Evolutionary conservation across 768 basidiomycete species (phyloP).

Genomic region (Boletus reticulatus): DNA sequence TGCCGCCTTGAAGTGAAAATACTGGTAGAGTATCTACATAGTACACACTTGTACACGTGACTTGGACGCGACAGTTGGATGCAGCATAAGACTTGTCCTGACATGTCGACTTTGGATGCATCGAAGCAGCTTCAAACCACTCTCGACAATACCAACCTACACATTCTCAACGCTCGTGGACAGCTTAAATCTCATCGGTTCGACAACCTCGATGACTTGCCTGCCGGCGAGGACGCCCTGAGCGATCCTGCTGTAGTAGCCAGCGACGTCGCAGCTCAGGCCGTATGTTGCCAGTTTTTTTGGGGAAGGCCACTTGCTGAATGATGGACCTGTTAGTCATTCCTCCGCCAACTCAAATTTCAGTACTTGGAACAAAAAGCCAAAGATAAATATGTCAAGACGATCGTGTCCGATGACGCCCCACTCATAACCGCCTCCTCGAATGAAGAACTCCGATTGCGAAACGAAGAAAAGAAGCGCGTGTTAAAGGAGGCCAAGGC

Average conservation of each 20-base stretch:
- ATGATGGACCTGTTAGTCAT: constrained; percentile 44
- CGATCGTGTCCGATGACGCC: constrained; percentile 84
- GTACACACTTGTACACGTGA: neutral
- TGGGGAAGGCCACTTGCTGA: neutral
- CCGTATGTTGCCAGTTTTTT: constrained; percentile 40
- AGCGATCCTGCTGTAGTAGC: constrained; percentile 58
- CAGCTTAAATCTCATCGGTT: constrained; percentile 27
- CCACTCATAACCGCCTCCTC: constrained; percentile 78
- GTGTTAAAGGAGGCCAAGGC: constrained; percentile 63
- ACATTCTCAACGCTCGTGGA: constrained; percentile 21
- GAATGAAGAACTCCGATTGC: constrained; percentile 59
- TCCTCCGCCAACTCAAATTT: constrained; percentile 81
- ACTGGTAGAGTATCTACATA: too few species aligned
- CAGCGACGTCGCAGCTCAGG: constrained; percentile 57
- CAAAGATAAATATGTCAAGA: constrained; percentile 84
- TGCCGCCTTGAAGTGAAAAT: too few species aligned
- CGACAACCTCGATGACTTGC: constrained; percentile 29
- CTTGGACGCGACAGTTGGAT: neutral
- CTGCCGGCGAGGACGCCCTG: constrained; percentile 26
- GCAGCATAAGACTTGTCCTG: too few species aligned
- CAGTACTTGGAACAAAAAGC: constrained; percentile 89
- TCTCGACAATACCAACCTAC: constrained; percentile 25
- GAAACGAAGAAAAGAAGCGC: constrained; percentile 72
- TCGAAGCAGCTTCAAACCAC: constrained; percentile 25
- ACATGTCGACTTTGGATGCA: constrained; percentile 21